Percentiles rank a stretch among this genome's conserved stretches.
These are phyloP conservation scores for Pichia sp. DNA, from an alignment of 1,139 yeast genomes.

Conservation along the genomic window DNA sequence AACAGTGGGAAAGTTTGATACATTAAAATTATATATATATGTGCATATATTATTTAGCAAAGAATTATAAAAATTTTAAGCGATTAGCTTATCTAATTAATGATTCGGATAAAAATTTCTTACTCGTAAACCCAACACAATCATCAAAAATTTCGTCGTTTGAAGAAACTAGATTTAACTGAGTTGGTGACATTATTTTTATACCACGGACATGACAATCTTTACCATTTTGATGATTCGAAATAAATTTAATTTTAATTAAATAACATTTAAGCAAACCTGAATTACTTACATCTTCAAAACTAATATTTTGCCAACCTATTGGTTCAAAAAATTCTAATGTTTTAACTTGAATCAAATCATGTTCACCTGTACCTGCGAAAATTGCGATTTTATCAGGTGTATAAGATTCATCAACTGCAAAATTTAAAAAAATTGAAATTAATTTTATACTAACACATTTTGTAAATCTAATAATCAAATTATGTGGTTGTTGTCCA, in stretches of 20 bases:
- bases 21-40: neutral
- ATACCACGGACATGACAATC: conserved; percentile 87
- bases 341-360: conserved; percentile 66
- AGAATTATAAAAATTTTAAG: neutral
- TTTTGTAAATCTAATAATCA: conserved; percentile 78
- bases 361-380: conserved; percentile 87
- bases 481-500: conserved; percentile 84
- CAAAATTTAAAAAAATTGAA: conserved; percentile 61
- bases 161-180: conserved; percentile 7
- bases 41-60: conserved; percentile 3
- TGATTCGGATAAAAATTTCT: conserved; percentile 27
- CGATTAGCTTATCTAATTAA: conserved; percentile 20
- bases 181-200: conserved; percentile 35
- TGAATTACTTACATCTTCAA: conserved; percentile 53
- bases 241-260: conserved; percentile 59
- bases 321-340: conserved; percentile 64
- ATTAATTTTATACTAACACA: conserved; percentile 65
- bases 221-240: conserved; percentile 94
- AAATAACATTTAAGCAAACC: conserved; percentile 68
- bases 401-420: conserved; percentile 84
- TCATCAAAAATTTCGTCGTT: conserved; percentile 17
- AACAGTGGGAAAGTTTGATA: conserved; percentile 12
- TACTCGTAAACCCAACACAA: conserved; percentile 29
- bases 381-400: conserved; percentile 66
- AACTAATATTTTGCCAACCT: conserved; percentile 80